Evolutionary conservation across 2,329 filamentous ascomycete genomes (phyloP).

Genomic region (Penicillium crustosum): DNA sequence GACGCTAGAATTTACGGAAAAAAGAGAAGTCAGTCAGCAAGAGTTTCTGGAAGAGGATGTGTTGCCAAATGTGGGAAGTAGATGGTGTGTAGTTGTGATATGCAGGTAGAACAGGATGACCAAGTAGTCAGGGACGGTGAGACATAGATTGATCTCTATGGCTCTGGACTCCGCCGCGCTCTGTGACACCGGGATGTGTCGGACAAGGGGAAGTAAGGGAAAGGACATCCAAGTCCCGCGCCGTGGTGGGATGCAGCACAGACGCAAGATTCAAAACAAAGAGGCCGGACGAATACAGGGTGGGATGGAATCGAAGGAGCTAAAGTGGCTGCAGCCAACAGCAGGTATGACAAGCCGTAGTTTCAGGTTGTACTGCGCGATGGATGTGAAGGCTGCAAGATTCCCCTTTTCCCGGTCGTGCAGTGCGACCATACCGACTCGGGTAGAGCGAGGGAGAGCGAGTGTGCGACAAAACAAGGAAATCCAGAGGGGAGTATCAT

Average conservation of each 20-base stretch:
- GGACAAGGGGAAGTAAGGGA: conserved; percentile 8
- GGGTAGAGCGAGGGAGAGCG: conserved; percentile 1
- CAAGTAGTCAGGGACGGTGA: conserved; percentile 13
- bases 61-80: neutral
- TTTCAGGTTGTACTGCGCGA: conserved; percentile 20
- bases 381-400: conserved; percentile 21
- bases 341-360: conserved; percentile 7
- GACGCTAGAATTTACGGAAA: conserved; percentile 59
- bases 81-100: conserved; percentile 5
- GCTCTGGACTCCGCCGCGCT: conserved; percentile 8
- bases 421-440: conserved; percentile 15
- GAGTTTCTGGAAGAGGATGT: neutral
- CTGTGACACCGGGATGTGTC: conserved; percentile 12
- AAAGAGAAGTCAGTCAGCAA: conserved; percentile 24
- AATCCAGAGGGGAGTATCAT: conserved; percentile 9
- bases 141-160: conserved; percentile 12
- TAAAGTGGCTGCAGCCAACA: neutral
- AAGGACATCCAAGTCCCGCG: conserved; percentile 6
- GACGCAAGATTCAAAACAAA: neutral
- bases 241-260: conserved; percentile 5
- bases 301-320: conserved; percentile 12
- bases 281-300: conserved; percentile 5
- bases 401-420: conserved; percentile 15
- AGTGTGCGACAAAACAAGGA: conserved; percentile 10
- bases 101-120: conserved; percentile 9